Conservation (phyloP, 2,329 filamentous ascomycete species). For the Ophiostoma sp. region DNA sequence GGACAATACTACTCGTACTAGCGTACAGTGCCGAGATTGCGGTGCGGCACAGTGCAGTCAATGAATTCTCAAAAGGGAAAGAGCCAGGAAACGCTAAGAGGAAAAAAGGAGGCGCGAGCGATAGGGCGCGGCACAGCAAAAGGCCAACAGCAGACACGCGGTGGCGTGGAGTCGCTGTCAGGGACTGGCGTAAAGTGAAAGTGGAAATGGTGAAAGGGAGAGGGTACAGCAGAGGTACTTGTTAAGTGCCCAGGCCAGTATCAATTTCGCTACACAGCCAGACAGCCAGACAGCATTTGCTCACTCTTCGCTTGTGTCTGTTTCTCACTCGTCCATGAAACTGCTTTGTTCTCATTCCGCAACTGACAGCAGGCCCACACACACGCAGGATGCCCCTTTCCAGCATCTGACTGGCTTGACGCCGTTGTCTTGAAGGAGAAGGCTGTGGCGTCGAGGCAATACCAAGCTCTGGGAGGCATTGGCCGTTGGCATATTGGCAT, state of each 20-base stretch:
- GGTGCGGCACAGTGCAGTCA: neutral
- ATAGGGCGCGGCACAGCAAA: neutral
- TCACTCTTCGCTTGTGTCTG: neutral
- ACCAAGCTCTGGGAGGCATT: no score
- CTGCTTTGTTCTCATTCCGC: no score
- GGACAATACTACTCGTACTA: neutral
- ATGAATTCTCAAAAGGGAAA: neutral
- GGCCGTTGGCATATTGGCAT: no score
- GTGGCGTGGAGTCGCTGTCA: conserved; percentile 1
- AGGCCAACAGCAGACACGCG: neutral
- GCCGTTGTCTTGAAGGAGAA: no score
- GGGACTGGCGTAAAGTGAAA: conserved; percentile 11
- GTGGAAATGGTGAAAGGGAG: neutral
- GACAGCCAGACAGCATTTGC: no score
- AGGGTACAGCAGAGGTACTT: conserved; percentile 3
- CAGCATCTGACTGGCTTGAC: no score
- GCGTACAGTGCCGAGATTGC: neutral
- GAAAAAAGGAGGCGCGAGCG: conserved; percentile 2
- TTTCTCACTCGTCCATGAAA: neutral
- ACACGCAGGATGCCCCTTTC: no score
- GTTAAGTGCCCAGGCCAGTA: no score
- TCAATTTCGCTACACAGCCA: neutral
- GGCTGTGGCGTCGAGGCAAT: no score
- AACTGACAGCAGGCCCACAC: no score
- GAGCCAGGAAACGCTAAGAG: conserved; percentile 6